Percentiles rank a stretch among this genome's conserved stretches.
These are phyloP conservation scores for Solanum appendiculatum DNA, from an alignment of 257 asterid genomes.

Conservation along the genomic window DNA sequence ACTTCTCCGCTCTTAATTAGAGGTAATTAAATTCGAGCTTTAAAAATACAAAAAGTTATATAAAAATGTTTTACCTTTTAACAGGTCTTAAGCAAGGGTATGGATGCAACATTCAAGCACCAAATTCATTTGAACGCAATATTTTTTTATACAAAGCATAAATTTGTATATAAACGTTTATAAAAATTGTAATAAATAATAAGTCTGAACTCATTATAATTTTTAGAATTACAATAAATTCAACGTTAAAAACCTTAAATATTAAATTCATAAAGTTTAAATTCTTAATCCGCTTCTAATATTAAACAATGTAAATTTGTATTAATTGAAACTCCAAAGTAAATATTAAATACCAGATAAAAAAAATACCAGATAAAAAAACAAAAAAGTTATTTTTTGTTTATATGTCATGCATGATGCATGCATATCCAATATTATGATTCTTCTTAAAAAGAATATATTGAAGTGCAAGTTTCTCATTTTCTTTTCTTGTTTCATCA, in stretches of 20 bases:
- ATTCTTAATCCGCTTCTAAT: accelerated
- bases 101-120: not conserved
- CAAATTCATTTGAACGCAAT: accelerated
- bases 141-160: not conserved
- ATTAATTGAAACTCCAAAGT: not conserved
- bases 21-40: not conserved
- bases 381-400: not conserved
- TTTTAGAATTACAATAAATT: too few relatives aligned
- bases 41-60: not conserved
- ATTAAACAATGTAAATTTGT: accelerated
- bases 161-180: not conserved
- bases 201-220: not conserved
- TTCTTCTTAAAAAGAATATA: not conserved
- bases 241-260: not conserved
- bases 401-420: not conserved
- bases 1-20: not conserved
- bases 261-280: not conserved
- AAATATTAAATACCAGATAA: not conserved
- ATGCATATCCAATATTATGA: not conserved
- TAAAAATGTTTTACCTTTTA: accelerated
- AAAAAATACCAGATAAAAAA: not conserved
- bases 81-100: accelerated
- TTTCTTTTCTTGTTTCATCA: slow-evolving; percentile 7
- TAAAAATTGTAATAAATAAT: not conserved
- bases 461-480: not conserved